These are phyloP conservation scores for Lactarius indigo DNA, from an alignment of 768 basidiomycete genomes.

Conservation along the genomic window DNA sequence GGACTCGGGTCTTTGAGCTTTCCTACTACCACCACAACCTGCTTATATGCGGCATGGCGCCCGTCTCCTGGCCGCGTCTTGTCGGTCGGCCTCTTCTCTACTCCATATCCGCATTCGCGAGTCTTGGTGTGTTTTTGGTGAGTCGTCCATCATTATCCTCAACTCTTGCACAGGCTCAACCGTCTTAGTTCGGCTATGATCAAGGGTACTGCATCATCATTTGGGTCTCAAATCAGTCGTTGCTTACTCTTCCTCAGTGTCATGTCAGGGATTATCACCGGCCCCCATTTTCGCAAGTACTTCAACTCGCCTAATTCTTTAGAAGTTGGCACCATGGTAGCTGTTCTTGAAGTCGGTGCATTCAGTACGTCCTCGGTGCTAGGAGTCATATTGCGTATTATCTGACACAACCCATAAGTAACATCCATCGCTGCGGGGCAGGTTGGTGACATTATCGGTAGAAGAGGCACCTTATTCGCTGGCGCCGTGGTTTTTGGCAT, in stretches of 20 bases:
- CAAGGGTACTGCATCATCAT: conserved; percentile 57
- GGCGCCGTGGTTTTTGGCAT: conserved; percentile 84
- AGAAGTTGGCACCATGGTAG: conserved; percentile 90
- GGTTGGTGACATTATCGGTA: conserved; percentile 83
- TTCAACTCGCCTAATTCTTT: conserved; percentile 75
- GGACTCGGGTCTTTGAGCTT: conserved; percentile 8
- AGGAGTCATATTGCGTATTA: not conserved
- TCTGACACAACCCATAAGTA: conserved; percentile 41
- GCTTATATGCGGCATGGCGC: conserved; percentile 53
- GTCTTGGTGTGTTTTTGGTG: conserved; percentile 82
- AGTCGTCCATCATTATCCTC: conserved; percentile 31
- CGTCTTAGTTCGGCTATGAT: conserved; percentile 73
- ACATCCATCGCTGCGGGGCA: conserved; percentile 87
- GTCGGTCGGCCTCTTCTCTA: conserved; percentile 79
- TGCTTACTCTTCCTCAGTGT: conserved; percentile 45
- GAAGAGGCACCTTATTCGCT: conserved; percentile 76
- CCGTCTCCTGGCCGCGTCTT: conserved; percentile 45
- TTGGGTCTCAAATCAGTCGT: conserved; percentile 18
- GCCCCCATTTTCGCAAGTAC: conserved; percentile 75
- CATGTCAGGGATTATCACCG: conserved; percentile 90
- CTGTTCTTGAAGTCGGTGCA: conserved; percentile 90
- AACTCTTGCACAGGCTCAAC: conserved; percentile 10
- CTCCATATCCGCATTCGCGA: conserved; percentile 75
- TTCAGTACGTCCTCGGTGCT: conserved; percentile 54
- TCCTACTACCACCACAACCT: conserved; percentile 14